These are phyloP conservation scores for Pleurotus giganteus DNA, from an alignment of 768 basidiomycete genomes.

Conservation along the genomic window DNA sequence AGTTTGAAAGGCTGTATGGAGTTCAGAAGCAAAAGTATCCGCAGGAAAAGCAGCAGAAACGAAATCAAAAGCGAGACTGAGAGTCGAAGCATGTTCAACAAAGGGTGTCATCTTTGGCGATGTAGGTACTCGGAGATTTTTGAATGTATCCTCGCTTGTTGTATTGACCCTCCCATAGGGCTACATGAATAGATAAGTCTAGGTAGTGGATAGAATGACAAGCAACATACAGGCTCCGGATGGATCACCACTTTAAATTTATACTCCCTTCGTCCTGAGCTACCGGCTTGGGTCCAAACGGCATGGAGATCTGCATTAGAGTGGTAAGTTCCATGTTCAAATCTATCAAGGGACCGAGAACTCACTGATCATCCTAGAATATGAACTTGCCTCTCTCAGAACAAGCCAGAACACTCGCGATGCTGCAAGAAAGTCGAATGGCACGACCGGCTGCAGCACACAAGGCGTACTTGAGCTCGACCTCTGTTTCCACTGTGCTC, in stretches of 20 bases:
- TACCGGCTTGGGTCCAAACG: too few species aligned
- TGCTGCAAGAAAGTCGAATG: too few species aligned
- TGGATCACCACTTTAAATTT: conserved; percentile 9
- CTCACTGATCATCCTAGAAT: too few species aligned
- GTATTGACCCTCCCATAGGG: background rate
- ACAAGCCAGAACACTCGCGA: too few species aligned
- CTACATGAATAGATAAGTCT: background rate
- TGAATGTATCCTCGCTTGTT: background rate
- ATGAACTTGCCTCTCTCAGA: too few species aligned
- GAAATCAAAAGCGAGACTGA: conserved; percentile 2
- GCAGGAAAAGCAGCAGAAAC: background rate
- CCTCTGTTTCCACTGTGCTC: too few species aligned
- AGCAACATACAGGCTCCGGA: conserved; percentile 7
- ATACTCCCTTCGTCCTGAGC: too few species aligned
- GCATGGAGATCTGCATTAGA: too few species aligned
- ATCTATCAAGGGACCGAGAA: too few species aligned
- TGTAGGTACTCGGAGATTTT: background rate
- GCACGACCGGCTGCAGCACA: too few species aligned
- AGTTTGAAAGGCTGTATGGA: background rate
- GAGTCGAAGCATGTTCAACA: background rate
- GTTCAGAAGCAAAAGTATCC: background rate
- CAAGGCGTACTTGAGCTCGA: too few species aligned
- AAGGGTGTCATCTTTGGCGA: background rate
- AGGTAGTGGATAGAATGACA: background rate
- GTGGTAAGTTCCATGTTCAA: too few species aligned